These are phyloP conservation scores for Chaetoscypha palmicola DNA, from an alignment of 2,329 filamentous ascomycete genomes.

Conservation along the genomic window DNA sequence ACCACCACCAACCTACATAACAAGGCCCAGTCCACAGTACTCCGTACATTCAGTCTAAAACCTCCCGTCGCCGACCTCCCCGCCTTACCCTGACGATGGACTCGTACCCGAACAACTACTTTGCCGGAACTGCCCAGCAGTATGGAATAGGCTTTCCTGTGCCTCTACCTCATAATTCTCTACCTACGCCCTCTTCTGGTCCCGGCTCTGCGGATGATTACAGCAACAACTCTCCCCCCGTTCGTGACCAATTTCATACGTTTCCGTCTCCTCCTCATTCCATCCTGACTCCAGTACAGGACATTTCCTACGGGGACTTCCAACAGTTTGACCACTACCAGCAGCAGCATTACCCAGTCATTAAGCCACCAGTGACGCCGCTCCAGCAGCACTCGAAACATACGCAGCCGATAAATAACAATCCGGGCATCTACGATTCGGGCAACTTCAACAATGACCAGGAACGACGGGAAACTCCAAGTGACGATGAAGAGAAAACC, in stretches of 20 bases:
- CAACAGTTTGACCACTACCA: constrained; percentile 27
- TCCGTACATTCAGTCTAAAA: not conserved
- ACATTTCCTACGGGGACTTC: constrained; percentile 25
- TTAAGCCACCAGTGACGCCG: constrained; percentile 9
- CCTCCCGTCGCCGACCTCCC: not conserved
- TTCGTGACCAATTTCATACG: constrained; percentile 25
- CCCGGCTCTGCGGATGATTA: constrained; percentile 39
- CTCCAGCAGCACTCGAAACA: not conserved
- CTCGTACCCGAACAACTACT: constrained; percentile 1
- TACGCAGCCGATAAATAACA: constrained; percentile 3
- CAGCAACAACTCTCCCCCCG: constrained; percentile 37
- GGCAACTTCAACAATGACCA: constrained; percentile 26
- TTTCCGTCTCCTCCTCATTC: constrained; percentile 17
- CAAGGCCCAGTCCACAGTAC: not conserved
- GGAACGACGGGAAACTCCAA: constrained; percentile 31
- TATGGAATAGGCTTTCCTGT: constrained; percentile 16
- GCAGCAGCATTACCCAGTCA: constrained; percentile 21
- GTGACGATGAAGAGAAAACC: constrained; percentile 45
- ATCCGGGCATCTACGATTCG: constrained; percentile 23
- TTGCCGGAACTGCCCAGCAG: constrained; percentile 31
- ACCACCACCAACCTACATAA: too few species aligned
- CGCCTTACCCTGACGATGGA: not conserved
- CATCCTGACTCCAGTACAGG: constrained; percentile 28
- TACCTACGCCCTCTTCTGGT: constrained; percentile 30
- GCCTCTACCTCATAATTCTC: constrained; percentile 1